Evolutionary conservation across 371 early-diverging fungal species (phyloP).

Genomic region (Mucor velutinosus): DNA sequence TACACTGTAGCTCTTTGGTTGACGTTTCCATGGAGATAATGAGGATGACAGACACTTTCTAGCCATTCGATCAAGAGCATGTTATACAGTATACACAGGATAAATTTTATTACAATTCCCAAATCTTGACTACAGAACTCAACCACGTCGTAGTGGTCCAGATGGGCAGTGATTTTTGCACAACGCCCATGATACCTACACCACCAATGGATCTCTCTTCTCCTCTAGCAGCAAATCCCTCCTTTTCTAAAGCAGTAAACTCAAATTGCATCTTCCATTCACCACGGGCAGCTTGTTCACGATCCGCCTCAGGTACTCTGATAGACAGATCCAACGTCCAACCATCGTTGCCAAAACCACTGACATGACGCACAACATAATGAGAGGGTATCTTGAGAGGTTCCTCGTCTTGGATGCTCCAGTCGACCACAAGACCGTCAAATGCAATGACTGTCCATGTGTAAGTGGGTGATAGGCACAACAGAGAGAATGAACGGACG

Average conservation of each 20-base stretch:
- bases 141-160: constrained; percentile 70
- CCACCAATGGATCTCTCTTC: constrained; percentile 58
- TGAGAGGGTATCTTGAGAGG: constrained; percentile 42
- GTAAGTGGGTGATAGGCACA: constrained; percentile 59
- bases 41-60: too few relatives aligned
- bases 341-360: constrained; percentile 61
- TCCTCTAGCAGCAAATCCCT: constrained; percentile 53
- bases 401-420: constrained; percentile 60
- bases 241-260: constrained; percentile 59
- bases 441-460: constrained; percentile 72
- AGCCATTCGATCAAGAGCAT: too few relatives aligned
- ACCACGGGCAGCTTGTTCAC: constrained; percentile 40
- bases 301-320: constrained; percentile 47
- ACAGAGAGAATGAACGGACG: constrained; percentile 53
- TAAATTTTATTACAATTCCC: constrained; percentile 39
- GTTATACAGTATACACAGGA: background rate
- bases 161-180: constrained; percentile 53
- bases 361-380: constrained; percentile 69
- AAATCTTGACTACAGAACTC: constrained; percentile 52
- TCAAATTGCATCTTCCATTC: constrained; percentile 51
- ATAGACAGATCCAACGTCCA: constrained; percentile 57
- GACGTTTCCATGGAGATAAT: too few relatives aligned
- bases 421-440: constrained; percentile 60
- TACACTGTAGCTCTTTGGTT: too few relatives aligned
- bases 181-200: constrained; percentile 56